These are phyloP conservation scores for Apiospora hydei DNA, from an alignment of 2,329 filamentous ascomycete species.

Conservation along the genomic window DNA sequence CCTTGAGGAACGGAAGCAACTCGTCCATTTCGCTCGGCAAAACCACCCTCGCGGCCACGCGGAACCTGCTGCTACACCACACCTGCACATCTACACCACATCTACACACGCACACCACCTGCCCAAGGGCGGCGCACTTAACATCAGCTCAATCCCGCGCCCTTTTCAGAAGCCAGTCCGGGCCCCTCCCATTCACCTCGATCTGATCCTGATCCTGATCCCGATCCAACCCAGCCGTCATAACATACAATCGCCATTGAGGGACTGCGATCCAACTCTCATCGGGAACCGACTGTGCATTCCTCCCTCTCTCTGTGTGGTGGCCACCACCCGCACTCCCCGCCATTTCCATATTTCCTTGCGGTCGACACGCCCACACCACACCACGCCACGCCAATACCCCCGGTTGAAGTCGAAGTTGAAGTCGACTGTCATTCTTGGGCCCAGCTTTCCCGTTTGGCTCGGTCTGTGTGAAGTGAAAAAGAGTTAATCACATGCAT, in stretches of 20 bases:
- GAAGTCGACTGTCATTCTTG: background rate
- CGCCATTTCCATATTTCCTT: constrained; percentile 10
- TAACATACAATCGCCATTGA: constrained; percentile 8
- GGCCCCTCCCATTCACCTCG: background rate
- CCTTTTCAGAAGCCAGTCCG: constrained; percentile 15
- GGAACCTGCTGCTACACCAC: background rate
- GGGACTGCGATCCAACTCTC: constrained; percentile 12
- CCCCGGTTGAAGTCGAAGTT: background rate
- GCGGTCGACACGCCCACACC: background rate
- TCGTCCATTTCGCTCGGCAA: background rate
- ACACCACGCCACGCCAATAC: background rate
- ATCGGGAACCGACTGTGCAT: background rate
- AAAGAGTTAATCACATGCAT: constrained; percentile 8
- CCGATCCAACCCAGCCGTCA: constrained; percentile 11
- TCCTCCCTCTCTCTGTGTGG: background rate
- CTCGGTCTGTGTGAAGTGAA: background rate
- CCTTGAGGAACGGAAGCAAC: background rate
- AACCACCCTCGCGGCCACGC: constrained; percentile 9
- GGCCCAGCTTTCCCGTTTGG: background rate
- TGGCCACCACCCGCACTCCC: background rate
- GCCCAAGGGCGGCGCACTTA: constrained; percentile 10
- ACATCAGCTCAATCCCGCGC: constrained; percentile 4
- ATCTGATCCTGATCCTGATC: constrained; percentile 14
- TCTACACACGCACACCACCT: background rate
- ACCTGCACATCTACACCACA: background rate